These are phyloP conservation scores for Ogataea henricii DNA, from an alignment of 805 yeast species.

Conservation along the genomic window DNA sequence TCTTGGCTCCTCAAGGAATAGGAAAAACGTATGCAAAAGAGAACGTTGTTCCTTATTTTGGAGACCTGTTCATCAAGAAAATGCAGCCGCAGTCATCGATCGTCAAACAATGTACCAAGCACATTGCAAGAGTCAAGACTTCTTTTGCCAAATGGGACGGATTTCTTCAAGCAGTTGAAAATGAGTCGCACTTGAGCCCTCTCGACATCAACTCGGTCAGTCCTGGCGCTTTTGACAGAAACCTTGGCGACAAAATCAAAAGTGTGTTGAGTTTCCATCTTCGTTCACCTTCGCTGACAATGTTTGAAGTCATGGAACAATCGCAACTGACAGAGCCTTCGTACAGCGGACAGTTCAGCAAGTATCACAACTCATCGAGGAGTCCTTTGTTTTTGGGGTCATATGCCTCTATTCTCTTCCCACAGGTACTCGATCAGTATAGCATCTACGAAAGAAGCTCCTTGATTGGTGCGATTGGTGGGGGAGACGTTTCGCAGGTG, in stretches of 20 bases:
- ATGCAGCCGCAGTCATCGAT: conserved; percentile 29
- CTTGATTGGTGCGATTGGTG: conserved; percentile 57
- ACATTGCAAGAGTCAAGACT: conserved; percentile 65
- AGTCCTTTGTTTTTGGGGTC: conserved; percentile 64
- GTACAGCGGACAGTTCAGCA: conserved; percentile 43
- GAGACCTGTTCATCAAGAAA: conserved; percentile 69
- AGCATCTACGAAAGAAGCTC: conserved; percentile 55
- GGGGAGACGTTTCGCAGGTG: conserved; percentile 26
- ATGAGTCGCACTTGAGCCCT: conserved; percentile 38
- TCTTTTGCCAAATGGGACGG: conserved; percentile 85
- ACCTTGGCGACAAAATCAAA: conserved; percentile 24
- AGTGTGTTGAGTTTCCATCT: conserved; percentile 49
- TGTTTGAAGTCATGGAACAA: conserved; percentile 58
- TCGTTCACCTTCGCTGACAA: conserved; percentile 43
- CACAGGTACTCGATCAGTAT: conserved; percentile 55
- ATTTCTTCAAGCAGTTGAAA: conserved; percentile 53
- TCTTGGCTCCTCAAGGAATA: conserved; percentile 85
- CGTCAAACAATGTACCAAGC: conserved; percentile 59
- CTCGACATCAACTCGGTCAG: conserved; percentile 3
- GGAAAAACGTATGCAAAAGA: conserved; percentile 76
- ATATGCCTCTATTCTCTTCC: conserved; percentile 64
- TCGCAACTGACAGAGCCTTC: conserved; percentile 71
- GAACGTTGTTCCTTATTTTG: conserved; percentile 85
- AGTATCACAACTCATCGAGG: conserved; percentile 46
- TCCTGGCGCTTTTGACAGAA: conserved; percentile 8